Percentiles rank a stretch among this genome's conserved stretches.
These are phyloP conservation scores for Microcyclospora pomicola DNA, from an alignment of 2,329 filamentous ascomycete species.

Conservation along the genomic window DNA sequence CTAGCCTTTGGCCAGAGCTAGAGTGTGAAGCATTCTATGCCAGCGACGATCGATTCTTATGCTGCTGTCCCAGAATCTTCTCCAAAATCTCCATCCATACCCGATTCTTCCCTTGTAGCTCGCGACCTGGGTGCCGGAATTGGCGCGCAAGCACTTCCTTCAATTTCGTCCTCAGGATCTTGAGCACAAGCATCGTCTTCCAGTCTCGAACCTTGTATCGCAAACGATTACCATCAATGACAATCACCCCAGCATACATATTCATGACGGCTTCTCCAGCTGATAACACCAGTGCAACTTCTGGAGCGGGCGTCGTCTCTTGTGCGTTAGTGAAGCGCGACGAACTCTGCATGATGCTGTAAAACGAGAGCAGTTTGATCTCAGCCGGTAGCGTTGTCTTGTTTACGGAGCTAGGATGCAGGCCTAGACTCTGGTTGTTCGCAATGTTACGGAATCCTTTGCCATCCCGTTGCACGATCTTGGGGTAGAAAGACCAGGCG, in stretches of 20 bases:
- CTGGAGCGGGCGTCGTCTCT: slow-evolving; percentile 52
- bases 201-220: slow-evolving; percentile 75
- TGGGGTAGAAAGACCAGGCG: slow-evolving; percentile 91
- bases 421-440: slow-evolving; percentile 79
- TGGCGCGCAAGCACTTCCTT: slow-evolving; percentile 59
- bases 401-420: slow-evolving; percentile 84
- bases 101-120: slow-evolving; percentile 25
- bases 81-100: slow-evolving; percentile 29
- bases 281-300: slow-evolving; percentile 69
- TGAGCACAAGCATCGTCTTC: slow-evolving; percentile 83
- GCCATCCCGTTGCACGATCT: slow-evolving; percentile 68
- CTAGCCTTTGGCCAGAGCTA: too few species aligned
- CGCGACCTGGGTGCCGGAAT: slow-evolving; percentile 43
- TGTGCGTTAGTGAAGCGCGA: slow-evolving; percentile 79
- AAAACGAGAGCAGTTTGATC: slow-evolving; percentile 79
- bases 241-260: slow-evolving; percentile 75
- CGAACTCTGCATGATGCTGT: slow-evolving; percentile 90
- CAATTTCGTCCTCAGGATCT: slow-evolving; percentile 58
- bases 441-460: slow-evolving; percentile 83
- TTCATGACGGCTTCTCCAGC: slow-evolving; percentile 84
- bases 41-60: neutral
- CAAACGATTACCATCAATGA: slow-evolving; percentile 75
- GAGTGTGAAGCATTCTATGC: too few species aligned
- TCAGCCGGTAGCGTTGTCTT: slow-evolving; percentile 37
- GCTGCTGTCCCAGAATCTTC: slow-evolving; percentile 14